Conservation (phyloP, 2,329 filamentous ascomycete genomes). For the Cryoendolithus antarcticus region DNA sequence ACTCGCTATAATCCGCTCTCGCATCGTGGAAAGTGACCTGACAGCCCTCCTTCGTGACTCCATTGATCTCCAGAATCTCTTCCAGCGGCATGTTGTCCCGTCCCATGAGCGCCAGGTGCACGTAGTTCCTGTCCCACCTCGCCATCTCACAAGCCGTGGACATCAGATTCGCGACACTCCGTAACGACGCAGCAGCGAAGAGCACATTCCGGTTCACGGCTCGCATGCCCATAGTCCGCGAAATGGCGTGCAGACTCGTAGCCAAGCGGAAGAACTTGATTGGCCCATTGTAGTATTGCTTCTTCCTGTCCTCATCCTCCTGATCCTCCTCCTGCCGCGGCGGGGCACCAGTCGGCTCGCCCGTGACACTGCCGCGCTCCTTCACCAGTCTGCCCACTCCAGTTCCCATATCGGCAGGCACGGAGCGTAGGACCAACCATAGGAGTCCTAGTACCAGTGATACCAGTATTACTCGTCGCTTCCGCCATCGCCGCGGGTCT, state of each 20-base stretch:
- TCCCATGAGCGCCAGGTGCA: conserved; percentile 73
- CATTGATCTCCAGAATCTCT: conserved; percentile 64
- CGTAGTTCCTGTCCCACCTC: conserved; percentile 51
- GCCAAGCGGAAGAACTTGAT: conserved; percentile 57
- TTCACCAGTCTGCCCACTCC: neutral
- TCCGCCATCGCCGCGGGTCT: conserved; percentile 28
- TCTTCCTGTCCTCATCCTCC: conserved; percentile 10
- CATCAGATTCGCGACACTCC: conserved; percentile 59
- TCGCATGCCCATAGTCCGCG: conserved; percentile 40
- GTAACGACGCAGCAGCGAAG: conserved; percentile 64
- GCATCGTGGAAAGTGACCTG: conserved; percentile 59
- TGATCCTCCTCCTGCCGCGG: conserved; percentile 11
- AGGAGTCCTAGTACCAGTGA: conserved; percentile 37
- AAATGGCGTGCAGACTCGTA: conserved; percentile 48
- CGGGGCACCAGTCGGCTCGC: conserved; percentile 12
- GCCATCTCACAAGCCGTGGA: conserved; percentile 85
- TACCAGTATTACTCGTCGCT: conserved; percentile 35
- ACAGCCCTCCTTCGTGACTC: conserved; percentile 56
- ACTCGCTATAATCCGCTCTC: conserved; percentile 57
- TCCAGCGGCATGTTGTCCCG: conserved; percentile 56
- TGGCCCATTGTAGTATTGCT: conserved; percentile 52
- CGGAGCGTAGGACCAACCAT: conserved; percentile 53
- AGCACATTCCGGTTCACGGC: conserved; percentile 57
- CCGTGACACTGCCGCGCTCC: neutral
- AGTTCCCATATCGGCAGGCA: conserved; percentile 38